A percentile compares a stretch with the other conserved stretches of the same genome.
These are phyloP conservation scores for Physcia stellaris DNA, from an alignment of 495 filamentous ascomycete genomes.

Conservation along the genomic window DNA sequence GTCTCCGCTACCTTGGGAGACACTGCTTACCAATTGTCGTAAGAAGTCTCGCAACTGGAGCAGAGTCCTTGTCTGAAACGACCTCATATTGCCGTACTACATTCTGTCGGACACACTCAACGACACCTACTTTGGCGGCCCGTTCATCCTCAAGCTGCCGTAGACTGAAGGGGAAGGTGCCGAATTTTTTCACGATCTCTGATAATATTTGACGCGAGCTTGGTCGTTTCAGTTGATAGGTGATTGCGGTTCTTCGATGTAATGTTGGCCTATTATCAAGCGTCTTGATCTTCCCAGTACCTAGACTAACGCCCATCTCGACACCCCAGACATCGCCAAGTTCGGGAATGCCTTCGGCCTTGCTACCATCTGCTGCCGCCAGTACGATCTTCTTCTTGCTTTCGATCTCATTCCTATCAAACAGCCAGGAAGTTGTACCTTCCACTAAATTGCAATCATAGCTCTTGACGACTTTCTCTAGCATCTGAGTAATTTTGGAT, in stretches of 20 bases:
- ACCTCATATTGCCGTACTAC: conserved; percentile 93
- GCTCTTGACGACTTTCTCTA: conserved; percentile 82
- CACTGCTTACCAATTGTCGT: conserved; percentile 71
- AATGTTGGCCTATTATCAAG: conserved; percentile 77
- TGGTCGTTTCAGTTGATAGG: conserved; percentile 80
- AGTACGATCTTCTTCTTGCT: conserved; percentile 97
- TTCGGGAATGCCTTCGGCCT: conserved; percentile 82
- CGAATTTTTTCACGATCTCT: conserved; percentile 92
- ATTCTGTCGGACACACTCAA: conserved; percentile 84
- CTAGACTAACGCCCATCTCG: conserved; percentile 82
- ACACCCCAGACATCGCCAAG: conserved; percentile 96
- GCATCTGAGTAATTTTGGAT: conserved; percentile 64
- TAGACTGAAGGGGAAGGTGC: conserved; percentile 93
- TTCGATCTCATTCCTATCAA: conserved; percentile 94
- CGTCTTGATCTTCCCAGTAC: conserved; percentile 86
- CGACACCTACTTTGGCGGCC: conserved; percentile 86
- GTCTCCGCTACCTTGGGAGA: conserved; percentile 5
- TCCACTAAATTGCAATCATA: conserved; percentile 92
- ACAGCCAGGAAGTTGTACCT: conserved; percentile 92
- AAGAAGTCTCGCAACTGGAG: conserved; percentile 71
- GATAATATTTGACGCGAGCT: conserved; percentile 81
- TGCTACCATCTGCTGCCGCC: conserved; percentile 67
- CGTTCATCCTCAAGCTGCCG: conserved; percentile 94
- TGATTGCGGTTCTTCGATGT: conserved; percentile 81
- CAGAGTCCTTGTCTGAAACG: conserved; percentile 77